Base-by-base conservation (phyloP, 2,329 filamentous ascomycete species). In the Alternaria rosae region DNA sequence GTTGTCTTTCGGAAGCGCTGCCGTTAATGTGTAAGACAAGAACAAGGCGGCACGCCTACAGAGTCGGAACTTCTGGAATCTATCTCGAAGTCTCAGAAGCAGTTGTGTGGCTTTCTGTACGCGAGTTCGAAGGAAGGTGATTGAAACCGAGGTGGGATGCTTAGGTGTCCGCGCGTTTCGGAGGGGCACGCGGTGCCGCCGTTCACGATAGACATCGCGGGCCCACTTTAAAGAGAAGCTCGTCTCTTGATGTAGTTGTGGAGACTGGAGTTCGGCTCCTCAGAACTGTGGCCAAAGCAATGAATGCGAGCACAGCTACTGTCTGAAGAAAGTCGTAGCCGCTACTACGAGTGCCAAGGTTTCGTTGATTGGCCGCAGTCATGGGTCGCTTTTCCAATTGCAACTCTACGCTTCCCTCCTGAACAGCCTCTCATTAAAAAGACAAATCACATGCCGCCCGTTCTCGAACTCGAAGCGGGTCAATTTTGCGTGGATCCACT, bases 1-100 rank as follows among this genome's bases (percentile, higher is more conserved):
- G 56, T 61, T 62, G 48, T 62, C 26, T 43, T 48, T 60, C 64
- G 66, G 63, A 70, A 59, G 64, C 66, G 45, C 61, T 69, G 50
- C 62, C 66, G 53, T 68, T 66, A 44, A 57, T 64, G 50, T 61
- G 59, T 60, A 59, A 54, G 66, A 61, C 55, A 53, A 61, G 53
- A 30, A 50, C 62, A 38, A 57, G 59, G 54, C 59, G 57, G 54
- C 61, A 60, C 63, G 54, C 57, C 67, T 50, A 51, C 61, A 57
- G 52, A 32, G 63, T 56, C 56, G 55, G 52, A 30, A 25, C 61
- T 71, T 70, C 60, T 68, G 54, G 61, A 70, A 68, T 52, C n/a
- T 58, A 38, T 48, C 26, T 64, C 59, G 64, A 70, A 66, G 38
- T 57, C 52, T 35, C 41, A 62, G 52, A 35, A 54, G 45, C 43